A percentile compares a stretch with the other conserved stretches of the same genome.
These are phyloP conservation scores for Cercospora brassicicola DNA, from an alignment of 2,329 filamentous ascomycete genomes.

Conservation along the genomic window DNA sequence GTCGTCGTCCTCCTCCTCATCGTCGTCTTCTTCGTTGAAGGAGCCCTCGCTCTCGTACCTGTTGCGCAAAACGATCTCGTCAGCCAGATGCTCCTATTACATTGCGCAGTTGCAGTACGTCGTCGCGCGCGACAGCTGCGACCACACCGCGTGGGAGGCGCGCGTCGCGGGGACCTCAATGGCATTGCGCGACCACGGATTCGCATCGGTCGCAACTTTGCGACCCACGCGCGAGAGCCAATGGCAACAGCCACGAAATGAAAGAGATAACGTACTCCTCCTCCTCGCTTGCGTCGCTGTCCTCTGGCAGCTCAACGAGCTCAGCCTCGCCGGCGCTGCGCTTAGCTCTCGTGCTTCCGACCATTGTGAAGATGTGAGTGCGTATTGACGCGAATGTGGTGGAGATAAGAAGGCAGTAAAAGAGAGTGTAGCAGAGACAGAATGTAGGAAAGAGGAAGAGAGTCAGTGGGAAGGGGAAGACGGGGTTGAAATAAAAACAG, in stretches of 20 bases:
- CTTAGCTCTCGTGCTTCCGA: conserved; percentile 14
- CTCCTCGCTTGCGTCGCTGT: conserved; percentile 33
- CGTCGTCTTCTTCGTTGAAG: conserved; percentile 22
- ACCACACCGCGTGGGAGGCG: neutral
- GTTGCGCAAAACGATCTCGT: neutral
- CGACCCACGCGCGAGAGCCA: neutral
- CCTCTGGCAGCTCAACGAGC: conserved; percentile 46
- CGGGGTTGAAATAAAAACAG: neutral
- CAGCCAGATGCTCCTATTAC: neutral
- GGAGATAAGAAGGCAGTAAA: neutral
- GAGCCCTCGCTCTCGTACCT: conserved; percentile 17
- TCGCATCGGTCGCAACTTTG: neutral
- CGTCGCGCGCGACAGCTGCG: neutral
- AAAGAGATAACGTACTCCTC: conserved; percentile 39
- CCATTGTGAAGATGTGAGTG: conserved; percentile 3
- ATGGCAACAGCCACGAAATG: neutral
- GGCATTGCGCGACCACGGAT: neutral
- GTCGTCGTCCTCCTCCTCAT: conserved; percentile 21
- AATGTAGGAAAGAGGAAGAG: neutral
- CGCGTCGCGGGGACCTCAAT: neutral
- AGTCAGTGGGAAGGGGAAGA: neutral
- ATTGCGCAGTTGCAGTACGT: neutral
- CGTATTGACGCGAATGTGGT: neutral
- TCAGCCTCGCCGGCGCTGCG: conserved; percentile 41
- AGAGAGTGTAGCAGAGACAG: neutral